Conservation (phyloP, 257 asterid species). For the Solanum ossicruentum region DNA sequence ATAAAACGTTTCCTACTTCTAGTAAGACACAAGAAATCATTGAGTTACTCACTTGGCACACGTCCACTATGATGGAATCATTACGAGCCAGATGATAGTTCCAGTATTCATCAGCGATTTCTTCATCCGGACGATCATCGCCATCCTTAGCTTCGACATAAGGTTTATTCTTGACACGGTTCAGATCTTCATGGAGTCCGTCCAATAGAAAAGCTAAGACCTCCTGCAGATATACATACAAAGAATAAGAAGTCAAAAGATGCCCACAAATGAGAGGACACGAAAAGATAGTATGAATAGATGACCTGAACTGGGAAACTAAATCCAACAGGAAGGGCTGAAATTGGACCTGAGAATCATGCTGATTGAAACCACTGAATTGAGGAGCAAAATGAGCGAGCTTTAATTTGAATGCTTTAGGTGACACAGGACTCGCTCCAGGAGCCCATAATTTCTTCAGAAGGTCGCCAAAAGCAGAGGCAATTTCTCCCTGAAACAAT, state of each 20-base stretch:
- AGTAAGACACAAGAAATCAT: neutral
- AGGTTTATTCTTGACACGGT: constrained; percentile 90
- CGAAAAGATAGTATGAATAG: neutral
- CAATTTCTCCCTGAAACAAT: constrained; percentile 78
- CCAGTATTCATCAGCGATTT: constrained; percentile 93
- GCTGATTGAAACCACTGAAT: constrained; percentile 92
- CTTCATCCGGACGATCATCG: constrained; percentile 75
- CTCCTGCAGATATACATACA: constrained; percentile 37
- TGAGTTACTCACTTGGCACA: constrained; percentile 60
- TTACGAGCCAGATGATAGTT: constrained; percentile 90
- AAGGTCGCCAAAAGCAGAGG: constrained; percentile 87
- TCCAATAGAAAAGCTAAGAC: constrained; percentile 89
- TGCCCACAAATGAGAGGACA: neutral
- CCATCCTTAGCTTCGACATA: constrained; percentile 85
- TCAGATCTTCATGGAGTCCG: constrained; percentile 97
- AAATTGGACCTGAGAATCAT: constrained; percentile 80
- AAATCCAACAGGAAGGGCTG: neutral
- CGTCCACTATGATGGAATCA: constrained; percentile 90
- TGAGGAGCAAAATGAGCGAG: constrained; percentile 97
- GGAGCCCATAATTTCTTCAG: constrained; percentile 94
- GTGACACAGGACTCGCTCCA: constrained; percentile 81
- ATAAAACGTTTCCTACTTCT: neutral
- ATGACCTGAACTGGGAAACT: neutral
- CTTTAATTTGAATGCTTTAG: constrained; percentile 75
- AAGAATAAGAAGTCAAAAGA: neutral